Percentiles rank a stretch among this genome's conserved stretches.
Conservation (phyloP, 129 eudicot species). For the Chrysanthemum seticuspe region DNA sequence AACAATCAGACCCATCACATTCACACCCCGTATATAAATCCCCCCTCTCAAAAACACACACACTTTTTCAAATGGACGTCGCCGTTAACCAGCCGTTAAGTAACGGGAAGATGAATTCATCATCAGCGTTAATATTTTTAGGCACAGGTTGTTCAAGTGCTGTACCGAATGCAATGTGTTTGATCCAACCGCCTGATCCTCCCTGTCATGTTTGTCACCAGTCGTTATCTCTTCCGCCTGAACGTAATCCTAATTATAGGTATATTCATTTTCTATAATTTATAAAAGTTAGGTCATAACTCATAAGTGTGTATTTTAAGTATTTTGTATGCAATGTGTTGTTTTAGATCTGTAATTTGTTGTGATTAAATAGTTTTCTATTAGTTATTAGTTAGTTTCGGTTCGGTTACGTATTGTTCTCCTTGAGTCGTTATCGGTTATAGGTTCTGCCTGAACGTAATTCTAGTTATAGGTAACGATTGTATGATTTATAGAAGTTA, state of each 20-base stretch:
- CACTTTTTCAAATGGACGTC: no score
- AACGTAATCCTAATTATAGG: conserved; percentile 88
- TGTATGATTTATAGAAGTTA: no score
- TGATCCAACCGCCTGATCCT: conserved; percentile 83
- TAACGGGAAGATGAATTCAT: not conserved
- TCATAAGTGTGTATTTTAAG: not conserved
- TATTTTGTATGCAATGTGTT: not conserved
- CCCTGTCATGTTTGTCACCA: conserved; percentile 74
- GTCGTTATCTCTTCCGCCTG: conserved; percentile 67
- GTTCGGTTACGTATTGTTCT: no score
- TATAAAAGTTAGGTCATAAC: not conserved
- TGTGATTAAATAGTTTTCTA: no score
- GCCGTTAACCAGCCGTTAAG: no score
- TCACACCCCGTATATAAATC: no score
- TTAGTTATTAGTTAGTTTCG: no score
- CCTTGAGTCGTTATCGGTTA: no score
- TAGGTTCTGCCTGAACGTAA: no score
- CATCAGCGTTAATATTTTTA: conserved; percentile 74
- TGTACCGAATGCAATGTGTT: conserved; percentile 76
- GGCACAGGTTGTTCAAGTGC: conserved; percentile 98
- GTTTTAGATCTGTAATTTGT: not conserved
- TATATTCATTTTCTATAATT: conserved; percentile 17
- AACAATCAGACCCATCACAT: no score
- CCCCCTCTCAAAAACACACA: no score
- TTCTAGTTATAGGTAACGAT: no score